Evolutionary conservation across 1,139 yeast genomes (phyloP).

Genomic region (Saccharomyces hybrid): DNA sequence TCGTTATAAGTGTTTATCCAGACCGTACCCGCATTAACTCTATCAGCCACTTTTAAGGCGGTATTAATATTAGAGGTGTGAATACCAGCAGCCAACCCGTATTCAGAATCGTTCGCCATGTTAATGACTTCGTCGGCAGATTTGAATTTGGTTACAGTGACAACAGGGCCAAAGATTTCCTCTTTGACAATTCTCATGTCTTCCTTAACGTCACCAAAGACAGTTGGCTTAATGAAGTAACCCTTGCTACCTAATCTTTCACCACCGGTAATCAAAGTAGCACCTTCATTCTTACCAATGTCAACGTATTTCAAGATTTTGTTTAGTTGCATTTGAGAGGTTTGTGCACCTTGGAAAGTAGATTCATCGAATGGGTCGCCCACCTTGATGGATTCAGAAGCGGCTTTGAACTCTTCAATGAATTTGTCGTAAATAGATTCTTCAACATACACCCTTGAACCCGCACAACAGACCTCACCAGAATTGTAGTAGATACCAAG

Average conservation of each 20-base stretch:
- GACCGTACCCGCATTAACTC: slow-evolving; percentile 51
- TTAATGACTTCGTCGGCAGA: slow-evolving; percentile 46
- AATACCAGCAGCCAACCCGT: slow-evolving; percentile 59
- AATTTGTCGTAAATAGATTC: slow-evolving; percentile 48
- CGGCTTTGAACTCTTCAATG: slow-evolving; percentile 39
- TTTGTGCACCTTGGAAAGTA: slow-evolving; percentile 57
- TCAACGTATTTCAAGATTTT: slow-evolving; percentile 51
- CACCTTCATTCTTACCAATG: slow-evolving; percentile 53
- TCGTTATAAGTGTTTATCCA: slow-evolving; percentile 50
- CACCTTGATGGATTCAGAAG: slow-evolving; percentile 41
- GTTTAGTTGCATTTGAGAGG: slow-evolving; percentile 46
- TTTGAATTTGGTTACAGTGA: slow-evolving; percentile 47
- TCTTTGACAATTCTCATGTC: slow-evolving; percentile 58
- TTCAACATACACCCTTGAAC: slow-evolving; percentile 54
- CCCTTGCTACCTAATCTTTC: slow-evolving; percentile 49
- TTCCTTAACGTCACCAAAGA: slow-evolving; percentile 56
- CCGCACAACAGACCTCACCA: slow-evolving; percentile 63
- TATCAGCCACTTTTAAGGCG: slow-evolving; percentile 42
- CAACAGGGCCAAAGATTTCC: slow-evolving; percentile 63
- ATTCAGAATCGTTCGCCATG: slow-evolving; percentile 48
- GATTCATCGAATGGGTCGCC: slow-evolving; percentile 56
- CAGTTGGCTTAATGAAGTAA: slow-evolving; percentile 60
- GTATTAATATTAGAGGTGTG: slow-evolving; percentile 44
- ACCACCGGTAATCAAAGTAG: slow-evolving; percentile 52
- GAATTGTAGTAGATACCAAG: slow-evolving; percentile 47